These are phyloP conservation scores for Phaeosphaeria sp. DNA, from an alignment of 2,329 filamentous ascomycete species.

Conservation along the genomic window DNA sequence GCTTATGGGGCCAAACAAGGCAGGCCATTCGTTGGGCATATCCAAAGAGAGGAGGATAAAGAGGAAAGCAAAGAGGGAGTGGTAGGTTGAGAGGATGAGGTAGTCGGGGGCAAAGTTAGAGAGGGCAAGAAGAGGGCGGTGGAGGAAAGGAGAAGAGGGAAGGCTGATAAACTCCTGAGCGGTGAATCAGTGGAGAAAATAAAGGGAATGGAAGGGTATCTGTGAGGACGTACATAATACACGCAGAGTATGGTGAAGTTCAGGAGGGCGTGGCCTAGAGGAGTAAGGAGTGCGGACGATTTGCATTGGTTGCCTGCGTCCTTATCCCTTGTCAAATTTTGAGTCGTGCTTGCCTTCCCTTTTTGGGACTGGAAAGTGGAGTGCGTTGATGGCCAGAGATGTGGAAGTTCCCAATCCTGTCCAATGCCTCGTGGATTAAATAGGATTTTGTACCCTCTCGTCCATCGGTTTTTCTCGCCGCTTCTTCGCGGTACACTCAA, in stretches of 20 bases:
- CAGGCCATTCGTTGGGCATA: neutral
- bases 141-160: neutral
- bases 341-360: too few relatives aligned
- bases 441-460: neutral
- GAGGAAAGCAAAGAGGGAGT: neutral
- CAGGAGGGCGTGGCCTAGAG: neutral
- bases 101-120: neutral
- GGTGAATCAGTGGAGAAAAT: neutral
- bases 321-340: too few relatives aligned
- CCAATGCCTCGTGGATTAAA: neutral
- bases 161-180: neutral
- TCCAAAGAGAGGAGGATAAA: neutral
- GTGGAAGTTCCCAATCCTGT: neutral
- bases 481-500: neutral
- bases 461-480: neutral
- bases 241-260: neutral
- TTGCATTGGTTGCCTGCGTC: too few relatives aligned
- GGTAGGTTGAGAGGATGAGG: neutral
- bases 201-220: neutral
- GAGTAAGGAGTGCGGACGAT: neutral
- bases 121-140: neutral
- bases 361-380: too few relatives aligned
- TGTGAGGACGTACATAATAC: neutral
- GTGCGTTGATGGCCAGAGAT: neutral
- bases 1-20: neutral